A percentile compares a stretch with the other conserved stretches of the same genome.
Evolutionary conservation across 2,329 filamentous ascomycete species (phyloP).

Genomic region (Leptographium wingfieldii): DNA sequence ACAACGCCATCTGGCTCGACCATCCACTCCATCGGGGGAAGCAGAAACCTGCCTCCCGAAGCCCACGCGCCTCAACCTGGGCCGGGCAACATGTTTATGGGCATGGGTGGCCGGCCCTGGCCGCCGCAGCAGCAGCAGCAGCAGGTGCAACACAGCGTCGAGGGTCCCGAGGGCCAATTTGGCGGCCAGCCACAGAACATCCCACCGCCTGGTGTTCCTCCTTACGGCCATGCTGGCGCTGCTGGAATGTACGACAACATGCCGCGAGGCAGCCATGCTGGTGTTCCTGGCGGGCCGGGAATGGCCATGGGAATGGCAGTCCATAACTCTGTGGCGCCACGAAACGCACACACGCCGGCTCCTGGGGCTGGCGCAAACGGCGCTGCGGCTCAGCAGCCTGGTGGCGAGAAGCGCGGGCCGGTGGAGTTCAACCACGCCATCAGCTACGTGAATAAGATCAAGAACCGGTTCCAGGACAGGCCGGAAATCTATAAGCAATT

Average conservation of each 20-base stretch:
- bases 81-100: constrained; percentile 31
- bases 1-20: constrained; percentile 98
- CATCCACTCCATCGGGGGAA: constrained; percentile 64
- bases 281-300: constrained; percentile 1
- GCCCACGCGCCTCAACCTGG: constrained; percentile 24
- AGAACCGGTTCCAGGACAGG: constrained; percentile 95
- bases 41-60: constrained; percentile 35
- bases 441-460: constrained; percentile 99
- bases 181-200: constrained; percentile 43
- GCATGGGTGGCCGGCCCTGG: constrained; percentile 23
- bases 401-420: constrained; percentile 75
- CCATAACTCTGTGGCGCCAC: constrained; percentile 29
- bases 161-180: constrained; percentile 50
- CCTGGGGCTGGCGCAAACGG: constrained; percentile 49
- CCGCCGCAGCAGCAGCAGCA: constrained; percentile 29
- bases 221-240: constrained; percentile 16
- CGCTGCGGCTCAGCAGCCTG: constrained; percentile 42
- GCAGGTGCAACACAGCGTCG: constrained; percentile 41
- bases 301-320: constrained; percentile 15
- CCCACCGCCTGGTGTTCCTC: constrained; percentile 20
- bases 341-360: constrained; percentile 40
- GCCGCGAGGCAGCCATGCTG: constrained; percentile 2
- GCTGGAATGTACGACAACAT: constrained; percentile 8
- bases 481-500: constrained; percentile 99
- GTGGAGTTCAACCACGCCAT: constrained; percentile 99